Conservation (phyloP, 108 stramenopile genomes). For the Ochromonas danica region DNA sequence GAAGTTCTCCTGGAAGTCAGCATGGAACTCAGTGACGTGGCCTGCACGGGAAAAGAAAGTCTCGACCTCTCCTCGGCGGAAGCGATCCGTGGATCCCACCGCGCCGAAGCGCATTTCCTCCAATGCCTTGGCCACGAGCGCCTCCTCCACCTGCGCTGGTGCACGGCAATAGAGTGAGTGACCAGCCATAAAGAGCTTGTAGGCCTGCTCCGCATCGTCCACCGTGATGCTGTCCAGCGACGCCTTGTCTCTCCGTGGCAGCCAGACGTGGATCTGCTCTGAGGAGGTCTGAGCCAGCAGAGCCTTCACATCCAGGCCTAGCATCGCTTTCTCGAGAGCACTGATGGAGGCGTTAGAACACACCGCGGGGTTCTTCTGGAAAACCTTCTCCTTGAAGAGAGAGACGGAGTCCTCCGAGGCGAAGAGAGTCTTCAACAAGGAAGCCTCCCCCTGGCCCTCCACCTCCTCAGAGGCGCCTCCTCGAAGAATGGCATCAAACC, state of each 20-base stretch:
- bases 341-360: too few species aligned
- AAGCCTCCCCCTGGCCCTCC: too few species aligned
- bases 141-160: slow-evolving; percentile 71
- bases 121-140: slow-evolving; percentile 63
- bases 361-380: too few species aligned
- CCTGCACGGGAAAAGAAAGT: slow-evolving; percentile 65
- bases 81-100: slow-evolving; percentile 61
- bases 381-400: too few species aligned
- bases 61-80: slow-evolving; percentile 74
- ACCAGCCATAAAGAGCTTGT: slow-evolving; percentile 26
- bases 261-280: slow-evolving; percentile 15
- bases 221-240: background rate
- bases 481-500: too few species aligned
- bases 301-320: slow-evolving; percentile 9
- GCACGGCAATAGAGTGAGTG: slow-evolving; percentile 85
- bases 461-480: too few species aligned
- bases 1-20: slow-evolving; percentile 91
- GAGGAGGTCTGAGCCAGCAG: slow-evolving; percentile 5
- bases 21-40: slow-evolving; percentile 75
- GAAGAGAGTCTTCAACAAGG: too few species aligned
- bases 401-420: too few species aligned
- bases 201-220: background rate
- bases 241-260: background rate
- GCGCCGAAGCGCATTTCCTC: slow-evolving; percentile 70
- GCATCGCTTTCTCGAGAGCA: too few species aligned